Conservation (phyloP, 768 basidiomycete species). For the Boletus rubropictus region DNA sequence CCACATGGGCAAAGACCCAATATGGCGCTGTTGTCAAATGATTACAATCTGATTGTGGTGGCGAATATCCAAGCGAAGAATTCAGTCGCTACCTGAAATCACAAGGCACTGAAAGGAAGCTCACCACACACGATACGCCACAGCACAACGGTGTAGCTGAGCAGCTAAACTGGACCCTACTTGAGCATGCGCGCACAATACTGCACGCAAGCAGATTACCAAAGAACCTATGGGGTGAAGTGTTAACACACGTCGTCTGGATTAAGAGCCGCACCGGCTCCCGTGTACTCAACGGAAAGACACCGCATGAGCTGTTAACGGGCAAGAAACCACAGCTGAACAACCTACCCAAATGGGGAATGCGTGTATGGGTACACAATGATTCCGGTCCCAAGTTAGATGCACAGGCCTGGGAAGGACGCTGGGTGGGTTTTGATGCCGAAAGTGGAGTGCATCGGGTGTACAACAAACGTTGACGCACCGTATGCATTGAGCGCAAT, state of each 20-base stretch:
- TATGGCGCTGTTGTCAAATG: not conserved
- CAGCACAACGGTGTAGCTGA: not conserved
- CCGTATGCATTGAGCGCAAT: not conserved
- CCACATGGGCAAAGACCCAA: not conserved
- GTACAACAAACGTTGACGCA: fast-evolving
- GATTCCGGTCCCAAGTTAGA: not conserved
- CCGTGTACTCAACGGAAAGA: not conserved
- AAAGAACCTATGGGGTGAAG: not conserved
- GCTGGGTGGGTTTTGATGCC: not conserved
- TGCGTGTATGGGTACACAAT: not conserved
- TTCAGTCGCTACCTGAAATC: not conserved
- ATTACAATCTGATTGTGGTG: not conserved
- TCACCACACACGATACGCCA: not conserved
- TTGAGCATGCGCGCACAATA: too few relatives aligned
- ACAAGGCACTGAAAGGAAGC: not conserved
- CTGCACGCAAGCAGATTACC: not conserved
- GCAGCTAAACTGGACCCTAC: too few relatives aligned
- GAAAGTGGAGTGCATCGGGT: not conserved
- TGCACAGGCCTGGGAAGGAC: not conserved
- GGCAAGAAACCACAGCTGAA: not conserved
- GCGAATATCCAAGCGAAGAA: not conserved
- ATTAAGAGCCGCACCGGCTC: not conserved
- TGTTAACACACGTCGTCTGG: not conserved
- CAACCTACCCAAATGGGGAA: not conserved
- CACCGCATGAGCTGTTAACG: not conserved